Evolutionary conservation across 2,329 filamentous ascomycete genomes (phyloP), one percentile per base, ranked within the genome.

Genomic region (Verticillium albo-atrum): DNA sequence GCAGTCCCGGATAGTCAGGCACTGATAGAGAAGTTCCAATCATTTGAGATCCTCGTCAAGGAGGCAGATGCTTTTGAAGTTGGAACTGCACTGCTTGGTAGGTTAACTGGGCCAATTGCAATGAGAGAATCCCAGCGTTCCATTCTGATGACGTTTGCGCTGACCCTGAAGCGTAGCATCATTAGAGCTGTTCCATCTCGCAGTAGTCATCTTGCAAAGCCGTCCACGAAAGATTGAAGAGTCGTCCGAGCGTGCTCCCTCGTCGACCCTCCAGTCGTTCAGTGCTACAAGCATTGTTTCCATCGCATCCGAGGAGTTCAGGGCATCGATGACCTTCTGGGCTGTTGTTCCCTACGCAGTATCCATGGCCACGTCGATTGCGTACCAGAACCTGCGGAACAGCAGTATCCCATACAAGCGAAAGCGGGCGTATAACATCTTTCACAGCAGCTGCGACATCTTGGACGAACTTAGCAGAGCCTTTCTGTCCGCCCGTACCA

Each of bases 301-400:
- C 6, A 60, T 67, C 26, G 62, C 65, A 3, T 61, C 62, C 4
- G 62, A 63, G 26, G 64, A 68, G 14, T 66, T 62, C 54, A 61
- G 59, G 23, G 34, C 54, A 1, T 65, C 65, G 20, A 54, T 68
- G 10, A 58, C 66, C 15, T 64, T 61, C 60, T 66, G 66, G 64
- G 65, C 64, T 10, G 60, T 65, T 6, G 60, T 67, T 9, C 66
- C 66, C 9, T 67, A 66, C 32, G 61, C 66, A 10, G 63, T 67
- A 10, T 67, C 66, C 10, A 58, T 67, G 32, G 66, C 66, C 10
- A 56, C 65, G 26, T 65, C 64, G 9, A 64, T 66, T 6, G 65
- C 66, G 3, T 68, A 68, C 52, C 60, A 64, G 28, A 66, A 61
- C 52, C 61, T 68, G 4, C 62, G 66, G 14, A 65, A 64, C 20